Evolutionary conservation across 2,329 filamentous ascomycete genomes (phyloP).

Genomic region (Talaromyces sp.): DNA sequence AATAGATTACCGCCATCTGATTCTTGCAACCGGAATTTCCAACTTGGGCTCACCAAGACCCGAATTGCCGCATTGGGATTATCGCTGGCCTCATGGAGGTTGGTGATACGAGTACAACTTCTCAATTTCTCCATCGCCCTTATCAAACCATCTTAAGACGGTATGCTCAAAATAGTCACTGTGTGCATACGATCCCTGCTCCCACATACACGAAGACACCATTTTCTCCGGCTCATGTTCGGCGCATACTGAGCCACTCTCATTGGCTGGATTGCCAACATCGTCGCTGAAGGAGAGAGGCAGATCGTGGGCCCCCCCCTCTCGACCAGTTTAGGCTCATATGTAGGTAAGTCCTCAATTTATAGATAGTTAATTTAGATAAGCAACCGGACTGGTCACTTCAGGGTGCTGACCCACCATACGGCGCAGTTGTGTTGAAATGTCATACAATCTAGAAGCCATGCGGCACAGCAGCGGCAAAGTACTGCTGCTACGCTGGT

Average conservation of each 20-base stretch:
- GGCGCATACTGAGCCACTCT: not conserved
- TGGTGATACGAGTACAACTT: not conserved
- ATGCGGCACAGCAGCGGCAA: slow-evolving; percentile 3
- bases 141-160: not conserved
- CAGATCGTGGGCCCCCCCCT: not conserved
- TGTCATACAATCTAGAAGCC: not conserved
- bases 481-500: not conserved
- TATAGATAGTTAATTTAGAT: not conserved
- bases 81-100: not conserved
- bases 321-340: not conserved
- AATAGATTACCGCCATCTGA: not conserved
- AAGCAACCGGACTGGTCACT: not conserved
- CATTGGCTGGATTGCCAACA: not conserved
- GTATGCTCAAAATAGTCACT: not conserved
- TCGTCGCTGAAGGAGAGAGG: not conserved
- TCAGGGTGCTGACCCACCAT: not conserved
- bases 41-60: not conserved
- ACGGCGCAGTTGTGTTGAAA: not conserved
- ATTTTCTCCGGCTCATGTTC: not conserved
- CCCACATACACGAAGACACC: not conserved
- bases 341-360: not conserved
- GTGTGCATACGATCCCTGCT: not conserved
- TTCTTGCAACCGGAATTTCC: not conserved
- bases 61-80: not conserved
- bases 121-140: not conserved